Conservation (phyloP, 73 alveolate genomes). For the Halteria grandinella region DNA sequence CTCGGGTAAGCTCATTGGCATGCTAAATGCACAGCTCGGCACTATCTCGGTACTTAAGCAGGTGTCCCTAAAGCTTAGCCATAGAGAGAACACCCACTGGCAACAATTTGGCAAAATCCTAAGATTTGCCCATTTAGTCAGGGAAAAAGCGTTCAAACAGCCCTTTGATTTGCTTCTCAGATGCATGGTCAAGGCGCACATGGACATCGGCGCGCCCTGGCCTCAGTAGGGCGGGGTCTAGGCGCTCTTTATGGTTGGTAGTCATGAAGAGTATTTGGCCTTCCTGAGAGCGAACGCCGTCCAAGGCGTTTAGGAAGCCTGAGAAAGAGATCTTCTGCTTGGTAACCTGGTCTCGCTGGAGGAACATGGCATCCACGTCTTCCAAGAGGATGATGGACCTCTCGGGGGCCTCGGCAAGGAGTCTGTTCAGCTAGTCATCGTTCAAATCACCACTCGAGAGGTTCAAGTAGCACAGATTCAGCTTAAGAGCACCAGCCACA, state of each 20-base stretch:
- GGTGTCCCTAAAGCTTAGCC: constrained; percentile 51
- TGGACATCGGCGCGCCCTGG: constrained; percentile 75
- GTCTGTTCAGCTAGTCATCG: constrained; percentile 62
- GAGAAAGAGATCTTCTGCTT: constrained; percentile 53
- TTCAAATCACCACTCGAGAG: constrained; percentile 53
- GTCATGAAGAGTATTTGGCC: constrained; percentile 70
- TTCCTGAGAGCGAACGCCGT: constrained; percentile 69
- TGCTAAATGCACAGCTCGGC: constrained; percentile 22
- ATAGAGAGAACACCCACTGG: constrained; percentile 30
- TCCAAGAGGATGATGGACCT: constrained; percentile 66
- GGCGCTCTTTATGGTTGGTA: constrained; percentile 69
- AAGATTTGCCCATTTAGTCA: constrained; percentile 3
- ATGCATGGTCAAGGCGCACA: constrained; percentile 36
- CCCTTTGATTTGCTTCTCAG: constrained; percentile 41
- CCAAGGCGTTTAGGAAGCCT: constrained; percentile 74
- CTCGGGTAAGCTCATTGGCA: constrained; percentile 17
- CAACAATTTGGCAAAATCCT: constrained; percentile 19
- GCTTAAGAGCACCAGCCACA: constrained; percentile 67
- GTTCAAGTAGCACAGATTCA: constrained; percentile 70
- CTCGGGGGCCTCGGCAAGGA: constrained; percentile 69
- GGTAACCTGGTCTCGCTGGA: constrained; percentile 1
- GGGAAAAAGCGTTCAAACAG: constrained; percentile 43
- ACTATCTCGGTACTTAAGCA: constrained; percentile 38
- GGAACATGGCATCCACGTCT: constrained; percentile 57
- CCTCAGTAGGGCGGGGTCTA: constrained; percentile 71